Evolutionary conservation across 2,329 filamentous ascomycete genomes (phyloP).

Genomic region (Talaromyces sp.): DNA sequence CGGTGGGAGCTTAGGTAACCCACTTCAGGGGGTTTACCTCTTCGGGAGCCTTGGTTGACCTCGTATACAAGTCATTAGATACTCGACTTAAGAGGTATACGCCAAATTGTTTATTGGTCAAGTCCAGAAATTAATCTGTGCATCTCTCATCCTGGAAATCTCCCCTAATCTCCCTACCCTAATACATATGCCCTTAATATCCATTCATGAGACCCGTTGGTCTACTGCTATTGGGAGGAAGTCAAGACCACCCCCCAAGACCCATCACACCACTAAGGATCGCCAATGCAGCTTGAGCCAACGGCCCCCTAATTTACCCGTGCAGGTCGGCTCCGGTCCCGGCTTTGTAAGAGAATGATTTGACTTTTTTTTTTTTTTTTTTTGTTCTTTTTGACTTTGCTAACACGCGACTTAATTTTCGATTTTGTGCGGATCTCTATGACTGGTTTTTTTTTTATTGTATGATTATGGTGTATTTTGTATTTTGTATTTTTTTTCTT

Average conservation of each 20-base stretch:
- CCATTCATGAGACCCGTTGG: no score
- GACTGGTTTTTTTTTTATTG: not conserved
- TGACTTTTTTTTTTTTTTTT: not conserved
- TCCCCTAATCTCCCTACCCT: not conserved
- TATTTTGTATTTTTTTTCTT: not conserved
- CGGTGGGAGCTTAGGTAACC: constrained; percentile 24
- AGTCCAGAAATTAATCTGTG: no score
- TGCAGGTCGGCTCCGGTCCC: constrained; percentile 22
- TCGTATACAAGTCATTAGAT: not conserved
- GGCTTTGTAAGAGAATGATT: constrained; percentile 11
- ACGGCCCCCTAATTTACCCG: constrained; percentile 27
- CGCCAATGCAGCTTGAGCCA: constrained; percentile 22
- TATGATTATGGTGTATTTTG: not conserved
- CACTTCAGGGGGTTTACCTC: constrained; percentile 15
- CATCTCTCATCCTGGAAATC: not conserved
- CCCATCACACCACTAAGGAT: constrained; percentile 18
- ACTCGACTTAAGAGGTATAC: no score
- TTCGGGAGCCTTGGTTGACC: not conserved
- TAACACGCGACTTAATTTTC: constrained; percentile 9
- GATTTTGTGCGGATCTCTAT: not conserved
- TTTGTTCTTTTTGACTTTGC: constrained; percentile 3
- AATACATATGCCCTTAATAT: not conserved
- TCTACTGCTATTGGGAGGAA: not conserved
- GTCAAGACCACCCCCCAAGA: not conserved
- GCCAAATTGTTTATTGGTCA: no score